These are phyloP conservation scores for Geranium incanum DNA, from an alignment of 441 rosid genomes.

Conservation along the genomic window DNA sequence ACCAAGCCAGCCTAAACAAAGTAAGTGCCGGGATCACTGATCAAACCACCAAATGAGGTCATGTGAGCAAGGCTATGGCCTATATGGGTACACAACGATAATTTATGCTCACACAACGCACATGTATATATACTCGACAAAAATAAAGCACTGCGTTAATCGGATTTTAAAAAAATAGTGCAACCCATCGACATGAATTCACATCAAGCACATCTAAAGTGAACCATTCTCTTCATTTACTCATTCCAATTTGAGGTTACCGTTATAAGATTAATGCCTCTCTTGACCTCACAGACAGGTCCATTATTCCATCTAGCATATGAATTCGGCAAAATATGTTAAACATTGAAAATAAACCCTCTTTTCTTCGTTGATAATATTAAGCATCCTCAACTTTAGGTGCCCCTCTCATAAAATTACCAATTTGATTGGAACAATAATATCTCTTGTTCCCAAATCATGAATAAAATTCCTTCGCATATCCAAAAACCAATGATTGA, in stretches of 20 bases:
- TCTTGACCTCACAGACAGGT: not conserved
- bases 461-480: not conserved
- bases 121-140: not conserved
- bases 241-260: not conserved
- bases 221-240: not conserved
- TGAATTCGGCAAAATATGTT: not conserved
- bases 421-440: not conserved
- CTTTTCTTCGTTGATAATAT: not conserved
- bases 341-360: not conserved
- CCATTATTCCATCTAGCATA: not conserved
- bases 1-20: not conserved
- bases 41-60: not conserved
- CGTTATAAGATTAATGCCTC: not conserved
- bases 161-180: not conserved
- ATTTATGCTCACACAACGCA: not conserved
- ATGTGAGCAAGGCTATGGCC: not conserved
- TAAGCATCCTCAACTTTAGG: not conserved
- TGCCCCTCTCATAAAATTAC: not conserved
- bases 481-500: not conserved
- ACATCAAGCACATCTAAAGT: not conserved
- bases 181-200: not conserved
- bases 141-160: not conserved
- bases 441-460: not conserved
- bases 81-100: not conserved
- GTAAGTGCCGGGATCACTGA: not conserved